Evolutionary conservation across 2,329 filamentous ascomycete genomes (phyloP).

Genomic region (Curvularia hawaiiensis): DNA sequence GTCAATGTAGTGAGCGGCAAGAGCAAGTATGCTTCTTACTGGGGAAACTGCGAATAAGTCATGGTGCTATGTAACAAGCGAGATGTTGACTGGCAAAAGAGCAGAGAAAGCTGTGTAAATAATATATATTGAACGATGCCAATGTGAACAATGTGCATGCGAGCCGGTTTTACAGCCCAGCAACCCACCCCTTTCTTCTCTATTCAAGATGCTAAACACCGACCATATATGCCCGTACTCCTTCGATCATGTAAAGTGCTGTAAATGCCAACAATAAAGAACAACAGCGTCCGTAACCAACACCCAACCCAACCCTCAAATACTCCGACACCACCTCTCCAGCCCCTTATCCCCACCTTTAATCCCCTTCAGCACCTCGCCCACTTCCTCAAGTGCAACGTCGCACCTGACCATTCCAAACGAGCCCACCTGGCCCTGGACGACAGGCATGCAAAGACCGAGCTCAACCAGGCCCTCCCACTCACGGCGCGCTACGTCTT

Average conservation of each 20-base stretch:
- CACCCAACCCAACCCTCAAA: slow-evolving; percentile 2
- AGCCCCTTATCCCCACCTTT: slow-evolving; percentile 59
- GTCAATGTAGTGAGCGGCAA: slow-evolving; percentile 58
- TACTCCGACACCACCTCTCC: slow-evolving; percentile 70
- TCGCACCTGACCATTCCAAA: slow-evolving; percentile 69
- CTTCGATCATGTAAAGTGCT: background rate
- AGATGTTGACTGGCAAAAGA: too few relatives aligned
- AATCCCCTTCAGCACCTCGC: slow-evolving; percentile 53
- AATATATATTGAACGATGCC: background rate
- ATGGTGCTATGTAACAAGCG: background rate
- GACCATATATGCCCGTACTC: background rate
- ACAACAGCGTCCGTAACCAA: background rate
- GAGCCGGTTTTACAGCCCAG: background rate
- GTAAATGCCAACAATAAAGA: background rate
- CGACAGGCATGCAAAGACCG: slow-evolving; percentile 69
- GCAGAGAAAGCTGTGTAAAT: background rate
- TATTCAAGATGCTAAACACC: background rate
- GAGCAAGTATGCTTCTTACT: slow-evolving; percentile 55
- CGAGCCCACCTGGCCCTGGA: slow-evolving; percentile 32
- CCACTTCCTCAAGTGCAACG: slow-evolving; percentile 79
- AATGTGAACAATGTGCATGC: background rate
- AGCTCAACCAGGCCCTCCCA: slow-evolving; percentile 77
- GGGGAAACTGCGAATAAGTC: slow-evolving; percentile 24
- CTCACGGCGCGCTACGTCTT: slow-evolving; percentile 71
- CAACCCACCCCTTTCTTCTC: background rate